Conservation (phyloP, 805 yeast genomes). For the Teunomyces funiuensis region DNA sequence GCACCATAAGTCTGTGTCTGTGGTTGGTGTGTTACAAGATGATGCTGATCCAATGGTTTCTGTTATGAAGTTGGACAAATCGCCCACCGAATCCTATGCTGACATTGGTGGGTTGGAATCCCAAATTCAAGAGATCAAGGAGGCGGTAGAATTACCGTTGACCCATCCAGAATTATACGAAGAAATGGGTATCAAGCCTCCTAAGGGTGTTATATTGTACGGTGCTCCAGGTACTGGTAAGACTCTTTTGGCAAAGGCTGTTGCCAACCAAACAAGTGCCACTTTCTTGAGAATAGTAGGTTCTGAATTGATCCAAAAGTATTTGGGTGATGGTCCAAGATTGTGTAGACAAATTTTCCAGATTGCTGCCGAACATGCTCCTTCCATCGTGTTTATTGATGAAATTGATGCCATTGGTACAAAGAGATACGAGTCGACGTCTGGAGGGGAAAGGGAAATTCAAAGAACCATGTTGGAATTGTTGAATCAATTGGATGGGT, state of each 20-base stretch:
- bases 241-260: constrained; percentile 93
- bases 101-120: constrained; percentile 96
- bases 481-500: constrained; percentile 93
- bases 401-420: constrained; percentile 99
- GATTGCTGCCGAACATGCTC: constrained; percentile 95
- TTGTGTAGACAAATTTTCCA: constrained; percentile 91
- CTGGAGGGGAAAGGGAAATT: constrained; percentile 96
- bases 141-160: constrained; percentile 91
- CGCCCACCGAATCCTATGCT: constrained; percentile 94
- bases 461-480: constrained; percentile 97
- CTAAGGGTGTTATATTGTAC: constrained; percentile 94
- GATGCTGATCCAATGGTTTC: constrained; percentile 98
- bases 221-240: constrained; percentile 99
- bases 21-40: constrained; percentile 97
- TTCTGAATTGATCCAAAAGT: constrained; percentile 93
- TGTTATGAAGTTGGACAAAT: constrained; percentile 96
- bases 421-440: constrained; percentile 94
- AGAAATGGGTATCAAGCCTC: constrained; percentile 98
- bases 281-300: constrained; percentile 96
- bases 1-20: constrained; percentile 92
- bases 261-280: constrained; percentile 96
- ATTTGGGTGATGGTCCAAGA: constrained; percentile 97
- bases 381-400: constrained; percentile 97
- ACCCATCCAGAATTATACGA: constrained; percentile 97
- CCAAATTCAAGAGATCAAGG: constrained; percentile 97